Percentiles rank a stretch among this genome's conserved stretches.
Conservation (phyloP, 495 filamentous ascomycete genomes). For the Pyrenula massariospora region DNA sequence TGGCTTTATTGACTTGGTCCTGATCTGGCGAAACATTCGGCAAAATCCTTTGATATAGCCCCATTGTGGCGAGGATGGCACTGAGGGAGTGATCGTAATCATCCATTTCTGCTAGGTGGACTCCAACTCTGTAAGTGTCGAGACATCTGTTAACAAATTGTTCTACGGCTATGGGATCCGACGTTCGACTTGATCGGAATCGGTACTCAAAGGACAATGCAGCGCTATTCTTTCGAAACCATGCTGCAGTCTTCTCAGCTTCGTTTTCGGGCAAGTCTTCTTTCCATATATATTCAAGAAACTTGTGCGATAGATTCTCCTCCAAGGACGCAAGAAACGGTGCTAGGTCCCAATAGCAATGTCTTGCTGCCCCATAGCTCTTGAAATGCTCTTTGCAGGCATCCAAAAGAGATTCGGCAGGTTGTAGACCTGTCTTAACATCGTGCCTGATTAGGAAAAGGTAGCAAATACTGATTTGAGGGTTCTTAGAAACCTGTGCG, state of each 20-base stretch:
- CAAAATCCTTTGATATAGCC: slow-evolving; percentile 28
- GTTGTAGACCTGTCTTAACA: slow-evolving; percentile 18
- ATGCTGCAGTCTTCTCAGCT: slow-evolving; percentile 11
- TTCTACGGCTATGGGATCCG: slow-evolving; percentile 23
- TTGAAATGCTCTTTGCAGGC: slow-evolving; percentile 37
- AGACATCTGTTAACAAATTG: slow-evolving; percentile 35
- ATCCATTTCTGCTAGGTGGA: slow-evolving; percentile 1
- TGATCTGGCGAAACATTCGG: slow-evolving; percentile 11
- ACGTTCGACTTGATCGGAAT: slow-evolving; percentile 27
- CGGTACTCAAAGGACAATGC: slow-evolving; percentile 46
- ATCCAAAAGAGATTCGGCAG: slow-evolving; percentile 22
- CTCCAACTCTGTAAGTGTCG: slow-evolving; percentile 24
- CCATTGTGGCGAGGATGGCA: slow-evolving; percentile 45
- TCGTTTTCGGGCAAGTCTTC: slow-evolving; percentile 15
- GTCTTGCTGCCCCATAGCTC: slow-evolving; percentile 34
- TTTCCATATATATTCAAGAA: slow-evolving; percentile 21
- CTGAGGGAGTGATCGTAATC: slow-evolving; percentile 42
- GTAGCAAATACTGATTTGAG: slow-evolving; percentile 1
- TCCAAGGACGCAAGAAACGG: slow-evolving; percentile 29
- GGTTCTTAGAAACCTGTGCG: background rate
- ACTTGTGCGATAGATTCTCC: slow-evolving; percentile 19
- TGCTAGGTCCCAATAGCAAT: slow-evolving; percentile 42
- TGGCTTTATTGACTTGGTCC: slow-evolving; percentile 8
- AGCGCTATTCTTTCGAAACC: slow-evolving; percentile 35
- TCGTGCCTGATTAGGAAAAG: slow-evolving; percentile 16